Percentiles rank a stretch among this genome's conserved stretches.
These are phyloP conservation scores for Vaccinium darrowii DNA, from an alignment of 148 eudicot species.

Conservation along the genomic window DNA sequence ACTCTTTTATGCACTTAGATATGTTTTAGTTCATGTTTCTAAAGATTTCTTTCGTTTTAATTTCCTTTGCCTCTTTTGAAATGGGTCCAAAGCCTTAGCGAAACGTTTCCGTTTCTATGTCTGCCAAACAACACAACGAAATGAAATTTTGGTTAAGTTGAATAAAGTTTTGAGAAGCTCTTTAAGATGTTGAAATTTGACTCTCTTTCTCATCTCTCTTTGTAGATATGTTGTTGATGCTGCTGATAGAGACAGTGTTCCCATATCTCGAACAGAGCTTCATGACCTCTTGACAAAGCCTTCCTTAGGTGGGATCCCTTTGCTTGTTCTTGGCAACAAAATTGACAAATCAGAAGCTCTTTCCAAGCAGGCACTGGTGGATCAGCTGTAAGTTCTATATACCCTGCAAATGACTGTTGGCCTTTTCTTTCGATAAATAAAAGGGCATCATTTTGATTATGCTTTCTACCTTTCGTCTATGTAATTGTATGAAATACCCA, in stretches of 20 bases:
- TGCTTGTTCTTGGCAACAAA: conserved; percentile 86
- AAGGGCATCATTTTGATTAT: background rate
- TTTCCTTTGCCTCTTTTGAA: background rate
- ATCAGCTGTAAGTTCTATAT: conserved; percentile 67
- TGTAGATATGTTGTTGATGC: conserved; percentile 80
- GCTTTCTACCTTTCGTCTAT: background rate
- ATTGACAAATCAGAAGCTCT: conserved; percentile 90
- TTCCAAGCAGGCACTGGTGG: conserved; percentile 66
- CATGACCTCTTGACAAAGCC: conserved; percentile 81
- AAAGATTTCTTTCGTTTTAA: background rate
- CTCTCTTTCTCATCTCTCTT: background rate
- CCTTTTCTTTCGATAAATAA: background rate
- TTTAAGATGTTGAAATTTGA: background rate
- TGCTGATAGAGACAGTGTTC: conserved; percentile 84
- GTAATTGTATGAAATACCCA: background rate
- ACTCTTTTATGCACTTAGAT: background rate
- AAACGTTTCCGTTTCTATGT: background rate
- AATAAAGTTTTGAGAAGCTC: background rate
- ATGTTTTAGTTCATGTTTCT: background rate
- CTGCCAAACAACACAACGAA: background rate
- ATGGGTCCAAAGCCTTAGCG: background rate
- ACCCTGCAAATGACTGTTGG: conserved; percentile 2
- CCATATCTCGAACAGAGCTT: conserved; percentile 70
- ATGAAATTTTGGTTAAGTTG: background rate
- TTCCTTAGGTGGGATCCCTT: conserved; percentile 67